phyloP scores from a whole-genome alignment of 116 monocot genomes.

The Posidonia oceanica region DNA sequence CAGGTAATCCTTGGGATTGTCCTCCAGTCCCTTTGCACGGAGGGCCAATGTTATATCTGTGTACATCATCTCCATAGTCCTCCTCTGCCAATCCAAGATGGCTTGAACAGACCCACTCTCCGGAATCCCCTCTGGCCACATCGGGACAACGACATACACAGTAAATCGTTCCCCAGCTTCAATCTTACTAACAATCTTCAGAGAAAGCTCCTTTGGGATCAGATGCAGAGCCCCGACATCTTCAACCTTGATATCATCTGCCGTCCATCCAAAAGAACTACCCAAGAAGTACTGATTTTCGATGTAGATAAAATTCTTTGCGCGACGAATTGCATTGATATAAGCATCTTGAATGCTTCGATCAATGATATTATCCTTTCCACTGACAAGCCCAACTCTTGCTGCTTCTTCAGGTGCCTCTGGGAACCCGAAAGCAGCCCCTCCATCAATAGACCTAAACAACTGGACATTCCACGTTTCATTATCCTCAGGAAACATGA shows the following conservation, averaged over 20 bases:
- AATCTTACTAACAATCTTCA: constrained; percentile 63
- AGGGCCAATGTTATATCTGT: constrained; percentile 33
- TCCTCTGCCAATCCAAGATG: constrained; percentile 63
- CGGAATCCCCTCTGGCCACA: constrained; percentile 71
- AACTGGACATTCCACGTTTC: constrained; percentile 52
- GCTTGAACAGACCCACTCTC: constrained; percentile 61
- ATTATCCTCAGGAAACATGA: constrained; percentile 25
- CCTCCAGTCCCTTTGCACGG: constrained; percentile 27
- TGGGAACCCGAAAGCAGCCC: constrained; percentile 47
- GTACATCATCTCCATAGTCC: constrained; percentile 74
- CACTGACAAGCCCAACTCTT: constrained; percentile 34
- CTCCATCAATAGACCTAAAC: constrained; percentile 52
- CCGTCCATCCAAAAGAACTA: constrained; percentile 49
- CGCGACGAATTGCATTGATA: constrained; percentile 50
- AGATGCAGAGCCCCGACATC: constrained; percentile 48
- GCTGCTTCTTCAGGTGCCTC: constrained; percentile 38
- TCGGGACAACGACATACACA: constrained; percentile 55
- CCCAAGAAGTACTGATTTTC: constrained; percentile 80
- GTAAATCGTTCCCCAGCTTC: constrained; percentile 49
- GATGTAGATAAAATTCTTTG: constrained; percentile 58
- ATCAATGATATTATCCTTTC: constrained; percentile 59
- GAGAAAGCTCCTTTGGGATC: constrained; percentile 52
- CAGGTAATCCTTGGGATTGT: constrained; percentile 48
- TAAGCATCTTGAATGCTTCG: constrained; percentile 64
- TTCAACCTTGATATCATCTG: constrained; percentile 35